Base-by-base conservation (phyloP, 2,329 filamentous ascomycete species). In the Colletotrichum truncatum region DNA sequence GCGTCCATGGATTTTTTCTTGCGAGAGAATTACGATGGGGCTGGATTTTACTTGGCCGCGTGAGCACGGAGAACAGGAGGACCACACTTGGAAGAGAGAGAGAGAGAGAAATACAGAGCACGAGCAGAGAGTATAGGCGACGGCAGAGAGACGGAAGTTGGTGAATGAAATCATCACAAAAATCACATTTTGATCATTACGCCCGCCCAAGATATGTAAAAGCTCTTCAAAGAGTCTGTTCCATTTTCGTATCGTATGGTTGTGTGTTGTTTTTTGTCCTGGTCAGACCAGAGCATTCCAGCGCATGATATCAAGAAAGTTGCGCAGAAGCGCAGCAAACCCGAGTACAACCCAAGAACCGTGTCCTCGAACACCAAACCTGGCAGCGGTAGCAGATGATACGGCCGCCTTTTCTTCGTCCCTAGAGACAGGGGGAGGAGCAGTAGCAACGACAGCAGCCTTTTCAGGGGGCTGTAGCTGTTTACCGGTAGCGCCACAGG, bases 401-500 rank as follows among this genome's bases (percentile, higher is more conserved):
- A 34, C 25, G 53, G 36, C 63, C 63, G 39, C 46, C 49, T 23
- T 66, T 54, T 60, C 49, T 28, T 64, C 45, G 57, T 52, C 46
- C 23, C 21, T 43, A 28, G 32, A 34, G 28, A 59, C 21, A 58
- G 21, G 28, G 49, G 53, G 25, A 23, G 14, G 21, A 34, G 21
- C 41, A 38, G 21, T 16, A 48, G 41, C 34, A 52, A 54, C 69
- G 57, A 25, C 39, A 59, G 45, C 56, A 16, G 23, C 48, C 36
- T 43, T 36, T 10, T 46, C 57, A 46, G 41, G 58, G 59, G 57
- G 51, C 11, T 30, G 56, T 66, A 57, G 55, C 70, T 45, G 68
- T 75, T 85, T 93, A 97, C 86, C 94, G 90, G 93, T 98, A 98
- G 84, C 94, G 91, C 94, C 95, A 98, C 83, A 97, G 93, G 78